Evolutionary conservation across 495 filamentous ascomycete genomes (phyloP), one percentile per base, ranked within the genome.

Genomic region (Hypoxylon subgilvum): DNA sequence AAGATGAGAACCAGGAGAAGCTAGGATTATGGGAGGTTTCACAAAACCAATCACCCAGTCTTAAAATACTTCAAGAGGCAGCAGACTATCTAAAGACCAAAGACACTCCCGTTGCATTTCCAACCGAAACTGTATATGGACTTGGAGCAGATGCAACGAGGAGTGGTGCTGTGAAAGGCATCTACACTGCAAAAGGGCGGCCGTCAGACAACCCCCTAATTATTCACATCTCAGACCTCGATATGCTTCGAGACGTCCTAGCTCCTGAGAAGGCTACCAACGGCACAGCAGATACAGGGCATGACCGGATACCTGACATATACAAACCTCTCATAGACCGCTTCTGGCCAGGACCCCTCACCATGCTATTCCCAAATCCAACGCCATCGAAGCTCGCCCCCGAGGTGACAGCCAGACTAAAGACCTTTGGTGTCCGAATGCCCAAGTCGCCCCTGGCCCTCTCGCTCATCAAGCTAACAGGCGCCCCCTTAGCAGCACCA

Each of bases 41-140:
- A 46, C 51, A 42, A 39, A 39, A 2, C 16, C 16, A 61, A 46
- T 63, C 52, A 17, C 50, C 50, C 9, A 51, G 57, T 52, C 34
- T 58, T 46, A 43, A 56, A 62, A 52, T 72, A 14, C 65, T 87
- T 50, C 66, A 44, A 35, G 67, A 76, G 23, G 89, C 89, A 4
- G 88, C 86, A 9, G 43, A 76, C 8, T 75, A 82, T 53, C 79
- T 96, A 27, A 83, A 74, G 22, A 77, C 76, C 22, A 83, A 82
- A 53, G 78, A 88, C 69, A 76, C 82, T 19, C 92, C 92, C 13
- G 89, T 99, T 34, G 95, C 90, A 6, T 99, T 99, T 69, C 95
- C 94, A 4, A 99, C 95, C 0, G 94, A 99, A 74, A 99, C 94
- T 4, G 94, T 99, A 7, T 99, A 99, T 72, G 94, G 94, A 1